These are phyloP conservation scores for Mycena galopus DNA, from an alignment of 768 basidiomycete genomes.

Conservation along the genomic window DNA sequence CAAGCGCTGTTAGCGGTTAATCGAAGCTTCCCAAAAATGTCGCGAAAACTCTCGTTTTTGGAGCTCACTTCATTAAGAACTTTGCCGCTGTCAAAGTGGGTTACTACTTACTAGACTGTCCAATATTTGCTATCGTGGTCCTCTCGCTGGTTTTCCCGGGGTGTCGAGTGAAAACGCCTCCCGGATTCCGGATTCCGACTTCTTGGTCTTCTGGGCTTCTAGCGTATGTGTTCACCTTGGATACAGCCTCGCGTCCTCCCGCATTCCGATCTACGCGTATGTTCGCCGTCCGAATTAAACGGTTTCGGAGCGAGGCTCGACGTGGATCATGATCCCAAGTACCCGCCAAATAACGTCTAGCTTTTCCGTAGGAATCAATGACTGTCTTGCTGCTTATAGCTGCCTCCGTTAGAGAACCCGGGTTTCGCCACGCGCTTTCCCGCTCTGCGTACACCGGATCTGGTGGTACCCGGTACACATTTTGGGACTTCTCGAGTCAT, in stretches of 20 bases:
- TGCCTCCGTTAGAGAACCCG: background rate
- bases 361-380: background rate
- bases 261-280: background rate
- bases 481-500: background rate
- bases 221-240: background rate
- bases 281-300: background rate
- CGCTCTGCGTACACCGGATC: background rate
- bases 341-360: background rate
- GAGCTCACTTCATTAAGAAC: too few species aligned
- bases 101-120: too few species aligned
- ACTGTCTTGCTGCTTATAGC: background rate
- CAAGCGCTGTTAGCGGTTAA: too few species aligned
- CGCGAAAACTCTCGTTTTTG: too few species aligned
- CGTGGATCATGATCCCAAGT: background rate
- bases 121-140: too few species aligned
- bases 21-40: too few species aligned
- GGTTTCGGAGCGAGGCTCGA: background rate
- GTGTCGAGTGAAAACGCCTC: background rate
- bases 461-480: background rate
- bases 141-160: background rate
- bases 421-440: constrained; percentile 6
- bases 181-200: too few species aligned
- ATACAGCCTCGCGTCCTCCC: background rate
- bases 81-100: too few species aligned
- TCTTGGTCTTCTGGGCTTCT: background rate